phyloP scores from a whole-genome alignment of 306 rosid genomes.

The Purshia tridentata region DNA sequence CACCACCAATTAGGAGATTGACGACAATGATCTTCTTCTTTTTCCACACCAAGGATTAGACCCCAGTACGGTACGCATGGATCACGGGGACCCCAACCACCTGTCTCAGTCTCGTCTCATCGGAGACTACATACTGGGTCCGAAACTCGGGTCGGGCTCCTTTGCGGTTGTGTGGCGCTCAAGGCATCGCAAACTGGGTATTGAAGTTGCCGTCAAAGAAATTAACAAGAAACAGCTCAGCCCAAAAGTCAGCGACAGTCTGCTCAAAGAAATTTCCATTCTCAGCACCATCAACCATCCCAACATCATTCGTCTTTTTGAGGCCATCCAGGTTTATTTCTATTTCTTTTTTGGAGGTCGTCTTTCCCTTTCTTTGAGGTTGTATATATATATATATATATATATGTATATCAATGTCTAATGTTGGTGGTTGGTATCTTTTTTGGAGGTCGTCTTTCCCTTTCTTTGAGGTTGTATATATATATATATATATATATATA shows the following conservation, averaged over 20 bases:
- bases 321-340: constrained; percentile 55
- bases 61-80: constrained; percentile 36
- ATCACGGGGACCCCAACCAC: constrained; percentile 30
- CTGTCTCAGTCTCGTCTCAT: constrained; percentile 36
- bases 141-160: constrained; percentile 77
- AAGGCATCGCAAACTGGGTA: constrained; percentile 70
- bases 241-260: constrained; percentile 68
- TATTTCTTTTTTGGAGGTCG: background rate
- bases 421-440: constrained; percentile 11
- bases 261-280: constrained; percentile 78
- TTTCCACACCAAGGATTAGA: background rate
- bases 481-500: no score
- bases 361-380: background rate
- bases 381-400: no score
- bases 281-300: constrained; percentile 80
- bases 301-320: constrained; percentile 70
- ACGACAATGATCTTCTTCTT: constrained; percentile 11
- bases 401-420: background rate
- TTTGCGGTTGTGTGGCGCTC: constrained; percentile 87
- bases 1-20: background rate
- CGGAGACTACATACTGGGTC: constrained; percentile 81
- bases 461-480: background rate
- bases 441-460: background rate
- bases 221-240: constrained; percentile 58
- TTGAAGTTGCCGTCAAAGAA: constrained; percentile 78